These are phyloP conservation scores for Avena eriantha DNA, from an alignment of 176 grass and related monocot species.

Conservation along the genomic window DNA sequence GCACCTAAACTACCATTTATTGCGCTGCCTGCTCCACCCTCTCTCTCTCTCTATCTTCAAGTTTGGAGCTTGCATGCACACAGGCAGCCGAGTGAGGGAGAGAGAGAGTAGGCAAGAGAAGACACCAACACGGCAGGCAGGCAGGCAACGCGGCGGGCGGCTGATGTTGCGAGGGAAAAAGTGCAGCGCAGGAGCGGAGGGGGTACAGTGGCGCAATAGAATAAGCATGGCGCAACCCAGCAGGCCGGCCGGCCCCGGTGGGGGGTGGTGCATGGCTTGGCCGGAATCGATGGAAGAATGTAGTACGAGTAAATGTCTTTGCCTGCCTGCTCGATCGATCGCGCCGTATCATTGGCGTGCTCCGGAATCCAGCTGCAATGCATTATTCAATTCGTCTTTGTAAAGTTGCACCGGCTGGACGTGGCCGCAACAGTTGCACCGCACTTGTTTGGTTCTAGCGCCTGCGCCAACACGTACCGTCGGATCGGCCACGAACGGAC, in stretches of 20 bases:
- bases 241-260: not conserved
- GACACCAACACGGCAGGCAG: conserved; percentile 39
- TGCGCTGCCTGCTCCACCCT: conserved; percentile 43
- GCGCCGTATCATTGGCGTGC: conserved; percentile 45
- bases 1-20: conserved; percentile 79
- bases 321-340: not conserved
- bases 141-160: not conserved
- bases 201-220: conserved; percentile 40
- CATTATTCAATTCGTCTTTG: not conserved
- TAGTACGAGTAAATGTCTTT: conserved; percentile 46
- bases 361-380: conserved; percentile 41
- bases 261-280: not conserved
- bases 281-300: conserved; percentile 45
- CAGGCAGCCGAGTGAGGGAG: not conserved
- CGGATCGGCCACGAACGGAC: conserved; percentile 24
- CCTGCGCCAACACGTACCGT: no score
- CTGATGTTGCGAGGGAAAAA: not conserved
- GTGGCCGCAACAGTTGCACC: not conserved
- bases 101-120: not conserved
- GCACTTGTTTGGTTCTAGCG: not conserved
- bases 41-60: conserved; percentile 3
- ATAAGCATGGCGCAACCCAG: conserved; percentile 1
- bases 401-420: conserved; percentile 27
- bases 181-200: not conserved
- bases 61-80: not conserved